Evolutionary conservation across 805 yeast species (phyloP), one percentile per base, ranked within the genome.

Genomic region (Candida nitratophila): DNA sequence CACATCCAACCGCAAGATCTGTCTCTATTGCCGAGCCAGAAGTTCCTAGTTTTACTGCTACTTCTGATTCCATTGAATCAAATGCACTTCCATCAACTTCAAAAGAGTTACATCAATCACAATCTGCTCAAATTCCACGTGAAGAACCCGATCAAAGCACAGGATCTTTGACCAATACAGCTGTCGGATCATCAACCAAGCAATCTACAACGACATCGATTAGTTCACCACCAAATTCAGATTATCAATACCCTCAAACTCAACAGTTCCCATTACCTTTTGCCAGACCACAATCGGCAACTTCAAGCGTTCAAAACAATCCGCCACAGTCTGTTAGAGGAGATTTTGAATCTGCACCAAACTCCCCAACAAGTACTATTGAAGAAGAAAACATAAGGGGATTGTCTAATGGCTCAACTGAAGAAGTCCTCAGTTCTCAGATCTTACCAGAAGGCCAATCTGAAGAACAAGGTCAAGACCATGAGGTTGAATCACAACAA

Each of bases 241-340:
- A 74, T 19, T 72, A 66, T 60, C 70, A 69, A 44, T 70, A 68
- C 50, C 60, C 66, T 15, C 59, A 52, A 41, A 59, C 49, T 39
- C 59, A 59, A 43, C 48, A 55, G 3, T 52, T 57, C 46, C 78
- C 72, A 45, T 64, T 70, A 36, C 73, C 72, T 5, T 52, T 76
- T 57, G 66, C 64, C 32, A 70, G 93, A 54, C 86, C 95, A 2
- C 85, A 82, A 46, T 86, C 96, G 0, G 77, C 85, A 34, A 86
- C 96, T 0, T 88, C 96, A 0, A 86, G 96, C 37, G 95, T 89
- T 30, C 91, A 85, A 54, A 90, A 90, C 65, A 89, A 91, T 60
- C 88, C 97, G 2, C 90, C 97, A 0, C 77, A 80, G 63, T 86
- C 96, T 20, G 95, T 88, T 8, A 79, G 96, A 47, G 96, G 86